Conservation (phyloP, 305 asterid genomes). For the Solanum hybrid region DNA sequence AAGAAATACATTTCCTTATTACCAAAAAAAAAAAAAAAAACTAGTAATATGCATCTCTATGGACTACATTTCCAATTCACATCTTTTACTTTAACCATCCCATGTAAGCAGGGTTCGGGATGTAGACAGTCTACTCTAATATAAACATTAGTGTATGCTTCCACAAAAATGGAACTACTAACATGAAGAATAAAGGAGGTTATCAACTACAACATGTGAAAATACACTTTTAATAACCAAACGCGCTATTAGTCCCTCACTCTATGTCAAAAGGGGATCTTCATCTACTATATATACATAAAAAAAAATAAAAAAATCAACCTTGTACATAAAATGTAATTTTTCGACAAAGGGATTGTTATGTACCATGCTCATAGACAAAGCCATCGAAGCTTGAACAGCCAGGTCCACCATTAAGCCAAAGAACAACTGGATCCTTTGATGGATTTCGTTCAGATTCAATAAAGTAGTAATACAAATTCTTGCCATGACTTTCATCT, state of each 20-base stretch:
- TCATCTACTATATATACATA: neutral
- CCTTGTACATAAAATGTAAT: neutral
- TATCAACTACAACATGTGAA: neutral
- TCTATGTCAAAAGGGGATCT: neutral
- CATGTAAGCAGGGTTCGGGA: neutral
- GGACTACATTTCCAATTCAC: too few species aligned
- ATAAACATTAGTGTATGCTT: neutral
- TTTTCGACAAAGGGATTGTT: neutral
- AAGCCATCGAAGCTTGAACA: constrained; percentile 98
- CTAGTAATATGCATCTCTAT: too few species aligned
- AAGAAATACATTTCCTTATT: neutral
- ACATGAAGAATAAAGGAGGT: neutral
- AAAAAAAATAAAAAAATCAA: too few species aligned
- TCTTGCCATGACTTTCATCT: constrained; percentile 58
- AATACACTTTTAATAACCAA: neutral
- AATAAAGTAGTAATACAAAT: constrained; percentile 70
- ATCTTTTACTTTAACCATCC: too few species aligned
- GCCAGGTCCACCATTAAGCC: constrained; percentile 99
- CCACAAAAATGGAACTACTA: neutral
- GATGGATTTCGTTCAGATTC: constrained; percentile 70
- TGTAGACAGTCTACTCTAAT: neutral
- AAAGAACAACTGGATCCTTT: constrained; percentile 75
- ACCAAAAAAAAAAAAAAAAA: too few species aligned
- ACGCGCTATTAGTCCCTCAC: neutral
- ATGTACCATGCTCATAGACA: constrained; percentile 82